phyloP scores from a whole-genome alignment of 2,329 filamentous ascomycete species.

The Dactylonectria estremocensis region DNA sequence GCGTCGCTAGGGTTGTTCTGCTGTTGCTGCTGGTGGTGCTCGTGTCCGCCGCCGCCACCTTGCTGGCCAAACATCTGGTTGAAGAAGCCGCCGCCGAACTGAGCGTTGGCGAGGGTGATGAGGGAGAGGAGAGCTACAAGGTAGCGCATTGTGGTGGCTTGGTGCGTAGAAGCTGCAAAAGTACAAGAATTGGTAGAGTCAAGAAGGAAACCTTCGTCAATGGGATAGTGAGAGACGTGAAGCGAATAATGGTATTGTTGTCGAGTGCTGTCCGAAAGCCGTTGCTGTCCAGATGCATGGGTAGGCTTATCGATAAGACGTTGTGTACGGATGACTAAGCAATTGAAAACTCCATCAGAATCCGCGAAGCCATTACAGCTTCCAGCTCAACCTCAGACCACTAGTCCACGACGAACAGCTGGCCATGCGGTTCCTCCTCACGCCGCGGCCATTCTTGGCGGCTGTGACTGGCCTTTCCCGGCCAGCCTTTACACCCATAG shows the following conservation, averaged over 20 bases:
- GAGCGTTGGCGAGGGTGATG: constrained; percentile 75
- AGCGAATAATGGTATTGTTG: constrained; percentile 12
- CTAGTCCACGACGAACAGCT: constrained; percentile 52
- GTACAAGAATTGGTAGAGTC: constrained; percentile 1
- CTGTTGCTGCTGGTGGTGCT: constrained; percentile 70
- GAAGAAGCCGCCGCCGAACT: constrained; percentile 90
- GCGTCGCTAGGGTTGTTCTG: constrained; percentile 91
- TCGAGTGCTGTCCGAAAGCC: constrained; percentile 2
- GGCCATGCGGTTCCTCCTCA: constrained; percentile 63
- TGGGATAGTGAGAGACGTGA: background rate
- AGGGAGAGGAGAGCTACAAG: constrained; percentile 69
- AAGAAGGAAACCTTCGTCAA: background rate
- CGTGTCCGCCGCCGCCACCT: constrained; percentile 64
- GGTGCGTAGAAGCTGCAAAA: constrained; percentile 16
- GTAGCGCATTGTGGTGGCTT: constrained; percentile 49
- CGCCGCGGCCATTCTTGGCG: constrained; percentile 63
- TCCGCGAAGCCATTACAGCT: constrained; percentile 35
- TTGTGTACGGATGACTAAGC: constrained; percentile 45
- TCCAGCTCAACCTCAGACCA: constrained; percentile 50
- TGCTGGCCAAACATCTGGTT: constrained; percentile 89
- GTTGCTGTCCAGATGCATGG: constrained; percentile 45
- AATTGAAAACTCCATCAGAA: constrained; percentile 47
- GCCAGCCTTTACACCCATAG: constrained; percentile 40
- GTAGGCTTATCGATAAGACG: constrained; percentile 48
- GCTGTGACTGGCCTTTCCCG: constrained; percentile 54